Base-by-base conservation (phyloP, 139 green algal genomes). In the Raphidocelis subcapitata region DNA sequence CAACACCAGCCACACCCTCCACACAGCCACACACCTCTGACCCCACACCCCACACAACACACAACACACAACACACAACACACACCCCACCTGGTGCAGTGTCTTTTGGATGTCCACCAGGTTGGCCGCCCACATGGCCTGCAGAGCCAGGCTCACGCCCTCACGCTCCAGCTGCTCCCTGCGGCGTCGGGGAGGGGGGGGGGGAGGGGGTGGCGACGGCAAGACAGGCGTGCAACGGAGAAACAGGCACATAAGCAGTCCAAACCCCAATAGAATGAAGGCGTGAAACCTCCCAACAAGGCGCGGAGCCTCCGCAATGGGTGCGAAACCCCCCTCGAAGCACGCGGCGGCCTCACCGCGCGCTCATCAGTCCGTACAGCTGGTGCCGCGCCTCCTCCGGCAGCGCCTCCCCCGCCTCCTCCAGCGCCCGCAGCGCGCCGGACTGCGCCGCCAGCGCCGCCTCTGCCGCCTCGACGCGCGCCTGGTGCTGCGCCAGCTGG, bases 61-160 rank as follows among this genome's bases (percentile, higher is more conserved):
- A 49, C 8, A 49, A 12, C 41, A 8, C 8, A 20, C 12, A 8
- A 49, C 41, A 49, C 8, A 49, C 41, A n/a, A 49, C 41, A 49
- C 12, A 8, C 41, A 8, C 41, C 18, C 86, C 33, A 93, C 90
- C 70, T 91, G 84, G 41, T 79, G 79, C 29, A 97, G 61, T 0
- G 93, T 97, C 36, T n/a, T 63, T 55, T 97, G 82, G 23, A 98
- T 97, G 85, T 98, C 94, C 21, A 97, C 61, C 64, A 90, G 84
- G 65, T 96, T 97, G 62, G 91, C 89, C 2, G 91, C 92, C 93
- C 93, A 97, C 89, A 97, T 94, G n/a, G 92, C 92, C 32, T 96
- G 90, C 62, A 97, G 82, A 83, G 96, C 93, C 21, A 97, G 68
- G 4, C 86, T 88, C 69, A 97, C 68, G 18, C 89, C 77, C 8